phyloP scores from a whole-genome alignment of 2,329 filamentous ascomycete genomes.

The Ophiostoma triangulosporum region DNA sequence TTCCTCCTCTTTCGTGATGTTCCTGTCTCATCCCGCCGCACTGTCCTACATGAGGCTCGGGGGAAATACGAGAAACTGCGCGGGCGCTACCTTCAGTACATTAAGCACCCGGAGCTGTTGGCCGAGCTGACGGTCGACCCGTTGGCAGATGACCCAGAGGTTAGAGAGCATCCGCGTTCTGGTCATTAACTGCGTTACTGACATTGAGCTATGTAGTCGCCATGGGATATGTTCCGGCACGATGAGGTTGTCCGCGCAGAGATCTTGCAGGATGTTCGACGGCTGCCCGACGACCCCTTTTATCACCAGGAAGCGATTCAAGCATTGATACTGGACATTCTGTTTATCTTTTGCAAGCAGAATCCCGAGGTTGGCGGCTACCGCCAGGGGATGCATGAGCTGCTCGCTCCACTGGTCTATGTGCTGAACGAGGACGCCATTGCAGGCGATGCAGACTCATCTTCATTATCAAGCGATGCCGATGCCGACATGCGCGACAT shows the following conservation, averaged over 20 bases:
- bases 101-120: conserved; percentile 72
- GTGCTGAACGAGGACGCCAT: conserved; percentile 73
- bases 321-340: conserved; percentile 67
- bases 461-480: conserved; percentile 14
- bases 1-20: conserved; percentile 67
- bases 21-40: conserved; percentile 53
- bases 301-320: conserved; percentile 74
- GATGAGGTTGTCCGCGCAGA: conserved; percentile 78
- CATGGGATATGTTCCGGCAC: conserved; percentile 74
- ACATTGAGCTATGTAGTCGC: conserved; percentile 45
- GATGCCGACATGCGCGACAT: conserved; percentile 44
- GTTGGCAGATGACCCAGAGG: conserved; percentile 62
- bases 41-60: conserved; percentile 53
- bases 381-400: conserved; percentile 97
- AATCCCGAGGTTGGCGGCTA: conserved; percentile 79
- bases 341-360: conserved; percentile 91
- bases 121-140: conserved; percentile 61
- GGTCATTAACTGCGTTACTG: background rate
- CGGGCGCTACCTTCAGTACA: conserved; percentile 65
- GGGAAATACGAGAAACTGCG: conserved; percentile 59
- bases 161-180: conserved; percentile 21
- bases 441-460: conserved; percentile 12
- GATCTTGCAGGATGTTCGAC: conserved; percentile 86
- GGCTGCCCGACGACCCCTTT: conserved; percentile 82
- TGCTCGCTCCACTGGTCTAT: conserved; percentile 80